phyloP scores from a whole-genome alignment of 2,329 filamentous ascomycete species.

The Rutstroemia sp. region DNA sequence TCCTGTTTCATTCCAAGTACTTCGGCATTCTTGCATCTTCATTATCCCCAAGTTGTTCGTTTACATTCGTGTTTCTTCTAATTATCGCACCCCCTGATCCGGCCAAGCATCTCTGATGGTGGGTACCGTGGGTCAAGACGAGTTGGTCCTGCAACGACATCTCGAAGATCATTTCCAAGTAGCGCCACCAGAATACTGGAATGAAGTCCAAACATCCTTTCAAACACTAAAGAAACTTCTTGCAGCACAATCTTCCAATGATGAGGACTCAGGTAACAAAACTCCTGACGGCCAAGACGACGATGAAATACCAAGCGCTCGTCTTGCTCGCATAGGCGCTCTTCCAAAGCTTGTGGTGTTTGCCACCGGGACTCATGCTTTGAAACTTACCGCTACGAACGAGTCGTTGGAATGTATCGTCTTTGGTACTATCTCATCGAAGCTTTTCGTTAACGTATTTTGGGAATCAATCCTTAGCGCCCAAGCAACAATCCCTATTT shows the following conservation, averaged over 20 bases:
- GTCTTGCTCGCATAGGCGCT: not conserved
- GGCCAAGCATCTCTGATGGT: not conserved
- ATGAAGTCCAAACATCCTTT: not conserved
- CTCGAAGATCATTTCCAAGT: not conserved
- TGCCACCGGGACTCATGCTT: conserved; percentile 2
- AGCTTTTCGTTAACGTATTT: conserved; percentile 9
- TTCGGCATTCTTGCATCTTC: not conserved
- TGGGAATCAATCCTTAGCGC: conserved; percentile 8
- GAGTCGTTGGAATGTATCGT: conserved; percentile 12
- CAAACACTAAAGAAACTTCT: not conserved
- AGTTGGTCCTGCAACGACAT: not conserved
- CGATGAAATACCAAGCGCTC: conserved; percentile 3
- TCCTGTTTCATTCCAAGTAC: not conserved
- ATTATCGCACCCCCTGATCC: not conserved
- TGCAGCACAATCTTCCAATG: not conserved
- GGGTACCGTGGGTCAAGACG: not conserved
- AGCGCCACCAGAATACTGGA: not conserved
- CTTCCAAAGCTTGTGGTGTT: conserved; percentile 10
- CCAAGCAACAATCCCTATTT: not conserved
- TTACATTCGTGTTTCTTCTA: not conserved
- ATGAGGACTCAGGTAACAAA: not conserved
- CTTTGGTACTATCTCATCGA: conserved; percentile 10
- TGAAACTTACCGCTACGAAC: conserved; percentile 7
- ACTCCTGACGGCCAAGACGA: not conserved
- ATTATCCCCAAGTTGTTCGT: not conserved